A percentile compares a stretch with the other conserved stretches of the same genome.
Evolutionary conservation across 176 grass and related monocot genomes (phyloP).

Genomic region (Saccharum spontaneum): DNA sequence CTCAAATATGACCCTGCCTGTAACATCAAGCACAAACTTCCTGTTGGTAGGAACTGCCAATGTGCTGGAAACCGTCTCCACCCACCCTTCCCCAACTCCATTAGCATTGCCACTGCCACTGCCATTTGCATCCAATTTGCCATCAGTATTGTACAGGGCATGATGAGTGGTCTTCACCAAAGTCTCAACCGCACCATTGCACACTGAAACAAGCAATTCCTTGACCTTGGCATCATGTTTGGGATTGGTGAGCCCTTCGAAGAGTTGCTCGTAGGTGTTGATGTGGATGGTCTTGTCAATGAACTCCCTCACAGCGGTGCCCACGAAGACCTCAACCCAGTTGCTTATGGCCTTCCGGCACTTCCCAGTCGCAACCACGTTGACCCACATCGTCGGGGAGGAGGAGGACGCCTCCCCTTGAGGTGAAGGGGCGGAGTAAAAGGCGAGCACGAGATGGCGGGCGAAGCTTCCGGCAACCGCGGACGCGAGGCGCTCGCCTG

Average conservation of each 20-base stretch:
- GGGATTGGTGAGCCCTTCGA: slow-evolving; percentile 83
- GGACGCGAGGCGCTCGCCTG: slow-evolving; percentile 67
- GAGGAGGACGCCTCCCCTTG: slow-evolving; percentile 30
- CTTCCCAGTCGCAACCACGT: slow-evolving; percentile 52
- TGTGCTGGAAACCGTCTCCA: slow-evolving; percentile 65
- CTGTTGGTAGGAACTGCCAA: slow-evolving; percentile 73
- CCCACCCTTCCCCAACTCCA: slow-evolving; percentile 50
- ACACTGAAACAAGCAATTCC: slow-evolving; percentile 73
- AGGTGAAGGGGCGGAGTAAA: slow-evolving; percentile 40
- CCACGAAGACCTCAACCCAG: slow-evolving; percentile 64
- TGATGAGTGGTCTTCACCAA: slow-evolving; percentile 84
- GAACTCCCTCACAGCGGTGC: slow-evolving; percentile 73
- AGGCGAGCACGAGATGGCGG: slow-evolving; percentile 54
- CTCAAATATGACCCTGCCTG: slow-evolving; percentile 91
- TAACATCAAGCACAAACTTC: slow-evolving; percentile 87
- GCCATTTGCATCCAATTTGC: slow-evolving; percentile 8
- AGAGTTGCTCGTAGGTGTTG: slow-evolving; percentile 89
- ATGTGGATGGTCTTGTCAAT: slow-evolving; percentile 96
- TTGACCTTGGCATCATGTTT: slow-evolving; percentile 70
- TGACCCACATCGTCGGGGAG: slow-evolving; percentile 55
- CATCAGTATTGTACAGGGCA: slow-evolving; percentile 42
- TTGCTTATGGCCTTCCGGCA: slow-evolving; percentile 52
- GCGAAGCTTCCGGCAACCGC: slow-evolving; percentile 77
- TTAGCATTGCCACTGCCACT: neutral
- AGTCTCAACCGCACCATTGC: slow-evolving; percentile 82